A percentile compares a stretch with the other conserved stretches of the same genome.
phyloP scores from a whole-genome alignment of 1,284 basidiomycete species.

The Wallemia ichthyophaga region DNA sequence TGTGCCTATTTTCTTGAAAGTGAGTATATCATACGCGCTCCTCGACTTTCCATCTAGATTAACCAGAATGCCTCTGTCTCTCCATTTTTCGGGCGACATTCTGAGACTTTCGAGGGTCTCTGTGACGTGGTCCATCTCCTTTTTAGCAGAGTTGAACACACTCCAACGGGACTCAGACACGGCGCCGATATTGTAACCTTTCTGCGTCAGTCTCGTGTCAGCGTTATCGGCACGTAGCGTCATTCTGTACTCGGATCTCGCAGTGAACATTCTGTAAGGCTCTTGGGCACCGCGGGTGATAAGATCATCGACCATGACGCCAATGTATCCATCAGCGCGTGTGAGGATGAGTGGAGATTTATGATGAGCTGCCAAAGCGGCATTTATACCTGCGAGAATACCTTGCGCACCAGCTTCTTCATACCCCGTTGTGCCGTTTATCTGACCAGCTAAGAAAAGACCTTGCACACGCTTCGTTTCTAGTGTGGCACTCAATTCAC shows the following conservation, averaged over 20 bases:
- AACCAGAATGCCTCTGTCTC: conserved; percentile 11
- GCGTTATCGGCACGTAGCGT: conserved; percentile 64
- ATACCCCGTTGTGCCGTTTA: conserved; percentile 72
- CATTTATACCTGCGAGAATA: conserved; percentile 53
- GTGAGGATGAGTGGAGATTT: conserved; percentile 32
- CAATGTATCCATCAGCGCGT: conserved; percentile 50
- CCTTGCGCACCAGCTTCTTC: conserved; percentile 77
- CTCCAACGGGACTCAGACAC: conserved; percentile 35
- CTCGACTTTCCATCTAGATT: conserved; percentile 11
- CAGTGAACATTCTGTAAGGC: conserved; percentile 78
- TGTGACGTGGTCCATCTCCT: conserved; percentile 24
- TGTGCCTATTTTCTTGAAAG: background rate
- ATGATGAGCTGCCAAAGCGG: conserved; percentile 33
- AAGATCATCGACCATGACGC: conserved; percentile 71
- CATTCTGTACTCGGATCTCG: conserved; percentile 62
- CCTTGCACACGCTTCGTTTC: conserved; percentile 62
- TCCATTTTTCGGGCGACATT: conserved; percentile 14
- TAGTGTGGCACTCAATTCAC: conserved; percentile 47
- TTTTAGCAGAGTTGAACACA: conserved; percentile 21
- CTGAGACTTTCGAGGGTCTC: conserved; percentile 20
- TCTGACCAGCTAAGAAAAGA: conserved; percentile 59
- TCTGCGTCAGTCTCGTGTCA: conserved; percentile 43
- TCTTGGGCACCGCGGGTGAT: conserved; percentile 63
- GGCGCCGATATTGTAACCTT: conserved; percentile 22
- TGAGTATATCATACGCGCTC: conserved; percentile 5